Conservation (phyloP, 2,329 filamentous ascomycete genomes). For the Ampelomyces quisqualis region DNA sequence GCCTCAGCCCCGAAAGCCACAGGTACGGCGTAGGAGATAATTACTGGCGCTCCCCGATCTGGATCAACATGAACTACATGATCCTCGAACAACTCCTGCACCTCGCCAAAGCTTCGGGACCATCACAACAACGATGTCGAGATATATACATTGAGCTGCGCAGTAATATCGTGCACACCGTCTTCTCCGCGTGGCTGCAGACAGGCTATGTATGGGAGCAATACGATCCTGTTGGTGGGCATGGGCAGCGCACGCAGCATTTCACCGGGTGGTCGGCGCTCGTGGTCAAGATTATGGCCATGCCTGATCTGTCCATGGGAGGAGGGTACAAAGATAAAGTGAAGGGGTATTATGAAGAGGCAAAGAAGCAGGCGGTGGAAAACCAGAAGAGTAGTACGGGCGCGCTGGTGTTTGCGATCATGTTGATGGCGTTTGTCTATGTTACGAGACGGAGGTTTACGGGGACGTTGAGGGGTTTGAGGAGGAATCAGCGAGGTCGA, state of each 20-base stretch:
- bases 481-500: slow-evolving; percentile 12
- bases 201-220: slow-evolving; percentile 99
- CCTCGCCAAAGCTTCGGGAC: slow-evolving; percentile 53
- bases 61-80: slow-evolving; percentile 96
- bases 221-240: slow-evolving; percentile 86
- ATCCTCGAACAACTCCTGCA: slow-evolving; percentile 69
- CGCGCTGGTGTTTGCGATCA: slow-evolving; percentile 13
- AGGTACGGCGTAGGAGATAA: slow-evolving; percentile 87
- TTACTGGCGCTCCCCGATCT: slow-evolving; percentile 93
- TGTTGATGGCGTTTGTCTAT: slow-evolving; percentile 23
- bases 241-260: slow-evolving; percentile 87
- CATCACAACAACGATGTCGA: slow-evolving; percentile 64
- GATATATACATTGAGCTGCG: slow-evolving; percentile 75
- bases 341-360: slow-evolving; percentile 23
- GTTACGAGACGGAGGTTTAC: slow-evolving; percentile 28
- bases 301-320: slow-evolving; percentile 65
- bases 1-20: slow-evolving; percentile 74
- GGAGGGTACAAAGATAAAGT: slow-evolving; percentile 20
- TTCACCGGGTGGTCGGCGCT: slow-evolving; percentile 96
- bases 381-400: slow-evolving; percentile 19
- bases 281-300: slow-evolving; percentile 91
- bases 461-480: slow-evolving; percentile 25
- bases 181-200: slow-evolving; percentile 79
- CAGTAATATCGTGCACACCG: slow-evolving; percentile 79
- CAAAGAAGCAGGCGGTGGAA: slow-evolving; percentile 20